A percentile compares a stretch with the other conserved stretches of the same genome.
These are phyloP conservation scores for Tulasnella sp. DNA, from an alignment of 768 basidiomycete species.

Conservation along the genomic window DNA sequence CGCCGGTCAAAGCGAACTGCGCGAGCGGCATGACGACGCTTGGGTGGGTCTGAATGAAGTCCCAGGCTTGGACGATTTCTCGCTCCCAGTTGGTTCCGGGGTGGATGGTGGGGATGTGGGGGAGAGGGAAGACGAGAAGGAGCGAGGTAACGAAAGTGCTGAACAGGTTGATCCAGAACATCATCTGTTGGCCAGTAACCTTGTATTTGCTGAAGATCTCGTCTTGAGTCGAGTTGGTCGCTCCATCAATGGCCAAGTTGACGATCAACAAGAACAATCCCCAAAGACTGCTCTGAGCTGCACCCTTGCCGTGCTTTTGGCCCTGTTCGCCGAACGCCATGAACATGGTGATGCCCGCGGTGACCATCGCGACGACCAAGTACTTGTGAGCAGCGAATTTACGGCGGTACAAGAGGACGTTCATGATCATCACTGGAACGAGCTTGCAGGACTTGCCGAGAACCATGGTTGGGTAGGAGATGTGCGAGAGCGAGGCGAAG, in stretches of 20 bases:
- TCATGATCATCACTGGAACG: conserved; percentile 97
- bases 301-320: conserved; percentile 39
- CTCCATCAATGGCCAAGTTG: conserved; percentile 88
- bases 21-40: conserved; percentile 65
- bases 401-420: conserved; percentile 90
- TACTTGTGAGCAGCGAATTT: conserved; percentile 93
- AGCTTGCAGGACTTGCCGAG: conserved; percentile 99
- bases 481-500: conserved; percentile 90
- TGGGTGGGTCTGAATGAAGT: conserved; percentile 76
- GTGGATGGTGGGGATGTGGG: conserved; percentile 76
- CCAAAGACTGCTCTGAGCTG: conserved; percentile 45
- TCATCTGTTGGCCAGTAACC: conserved; percentile 92
- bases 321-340: conserved; percentile 77
- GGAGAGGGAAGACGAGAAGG: conserved; percentile 70
- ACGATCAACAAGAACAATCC: conserved; percentile 58
- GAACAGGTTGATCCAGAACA: conserved; percentile 95
- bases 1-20: conserved; percentile 85
- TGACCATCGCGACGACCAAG: conserved; percentile 89
- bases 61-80: conserved; percentile 64
- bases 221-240: conserved; percentile 94
- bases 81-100: conserved; percentile 56
- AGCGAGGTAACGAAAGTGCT: conserved; percentile 68
- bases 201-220: conserved; percentile 82
- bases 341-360: conserved; percentile 85
- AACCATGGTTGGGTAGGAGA: conserved; percentile 98